phyloP scores from a whole-genome alignment of 129 eudicot genomes.

The Escallonia rubra region DNA sequence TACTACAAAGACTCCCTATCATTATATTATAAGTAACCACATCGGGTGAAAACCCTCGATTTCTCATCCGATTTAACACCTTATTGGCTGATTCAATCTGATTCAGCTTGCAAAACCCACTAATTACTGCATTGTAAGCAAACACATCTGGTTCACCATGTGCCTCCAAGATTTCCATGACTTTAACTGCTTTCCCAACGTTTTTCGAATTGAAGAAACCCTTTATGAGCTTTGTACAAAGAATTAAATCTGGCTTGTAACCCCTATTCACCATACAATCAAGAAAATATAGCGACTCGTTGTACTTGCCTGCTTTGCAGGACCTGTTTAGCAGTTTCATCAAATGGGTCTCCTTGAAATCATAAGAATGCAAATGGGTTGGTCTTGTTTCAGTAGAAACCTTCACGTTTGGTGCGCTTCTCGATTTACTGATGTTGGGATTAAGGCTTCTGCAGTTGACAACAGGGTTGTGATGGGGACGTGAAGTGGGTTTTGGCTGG shows the following conservation, averaged over 20 bases:
- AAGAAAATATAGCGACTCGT: slow-evolving; percentile 60
- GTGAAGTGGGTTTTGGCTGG: slow-evolving; percentile 27
- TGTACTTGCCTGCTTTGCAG: slow-evolving; percentile 56
- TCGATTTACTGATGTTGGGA: slow-evolving; percentile 14
- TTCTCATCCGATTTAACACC: slow-evolving; percentile 51
- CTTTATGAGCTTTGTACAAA: slow-evolving; percentile 71
- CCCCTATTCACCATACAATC: slow-evolving; percentile 64
- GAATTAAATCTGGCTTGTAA: slow-evolving; percentile 55
- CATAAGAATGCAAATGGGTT: slow-evolving; percentile 32
- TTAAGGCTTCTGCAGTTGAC: slow-evolving; percentile 38
- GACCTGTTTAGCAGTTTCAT: slow-evolving; percentile 48
- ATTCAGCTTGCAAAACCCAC: slow-evolving; percentile 68
- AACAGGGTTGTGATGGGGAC: slow-evolving; percentile 25
- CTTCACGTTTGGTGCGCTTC: slow-evolving; percentile 25
- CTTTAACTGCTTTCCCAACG: slow-evolving; percentile 51
- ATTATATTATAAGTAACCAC: slow-evolving; percentile 64
- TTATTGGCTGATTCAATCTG: slow-evolving; percentile 52
- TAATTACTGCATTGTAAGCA: slow-evolving; percentile 70
- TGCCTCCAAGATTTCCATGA: slow-evolving; percentile 52
- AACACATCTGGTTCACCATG: slow-evolving; percentile 61
- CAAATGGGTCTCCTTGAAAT: slow-evolving; percentile 52
- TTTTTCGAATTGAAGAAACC: slow-evolving; percentile 47
- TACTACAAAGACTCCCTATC: slow-evolving; percentile 63
- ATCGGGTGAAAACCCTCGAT: slow-evolving; percentile 59
- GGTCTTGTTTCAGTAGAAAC: slow-evolving; percentile 30